A percentile compares a stretch with the other conserved stretches of the same genome.
phyloP scores from a whole-genome alignment of 192 early-diverging fungal species.

The Helicostylum pulchrum region DNA sequence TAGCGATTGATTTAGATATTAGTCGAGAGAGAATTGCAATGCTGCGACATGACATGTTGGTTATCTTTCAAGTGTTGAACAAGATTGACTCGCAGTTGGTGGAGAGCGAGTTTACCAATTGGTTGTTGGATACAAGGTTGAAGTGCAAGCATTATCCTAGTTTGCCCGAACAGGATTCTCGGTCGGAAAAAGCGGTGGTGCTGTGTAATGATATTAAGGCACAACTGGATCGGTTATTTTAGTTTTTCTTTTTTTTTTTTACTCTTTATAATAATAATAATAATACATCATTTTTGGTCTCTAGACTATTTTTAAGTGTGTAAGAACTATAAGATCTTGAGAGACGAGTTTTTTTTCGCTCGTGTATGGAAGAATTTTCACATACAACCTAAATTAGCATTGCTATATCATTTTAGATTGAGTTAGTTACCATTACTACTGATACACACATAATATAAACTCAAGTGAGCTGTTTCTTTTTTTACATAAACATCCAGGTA shows the following conservation, averaged over 20 bases:
- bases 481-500: too few relatives aligned
- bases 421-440: too few relatives aligned
- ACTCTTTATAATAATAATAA: too few relatives aligned
- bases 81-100: slow-evolving; percentile 41
- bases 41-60: slow-evolving; percentile 46
- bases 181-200: background rate
- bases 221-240: slow-evolving; percentile 11
- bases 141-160: slow-evolving; percentile 23
- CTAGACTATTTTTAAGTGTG: too few relatives aligned
- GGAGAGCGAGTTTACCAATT: slow-evolving; percentile 53
- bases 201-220: slow-evolving; percentile 10
- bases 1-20: slow-evolving; percentile 40
- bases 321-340: too few relatives aligned
- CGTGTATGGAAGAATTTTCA: too few relatives aligned
- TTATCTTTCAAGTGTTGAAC: slow-evolving; percentile 45
- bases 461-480: too few relatives aligned
- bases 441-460: too few relatives aligned
- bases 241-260: slow-evolving; percentile 1
- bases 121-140: slow-evolving; percentile 46
- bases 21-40: slow-evolving; percentile 46
- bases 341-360: too few relatives aligned
- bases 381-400: too few relatives aligned
- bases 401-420: too few relatives aligned
- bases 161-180: background rate
- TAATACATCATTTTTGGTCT: too few relatives aligned